Evolutionary conservation across 2,329 filamentous ascomycete genomes (phyloP), one percentile per base, ranked within the genome.

Genomic region (Xylariaceae sp.): DNA sequence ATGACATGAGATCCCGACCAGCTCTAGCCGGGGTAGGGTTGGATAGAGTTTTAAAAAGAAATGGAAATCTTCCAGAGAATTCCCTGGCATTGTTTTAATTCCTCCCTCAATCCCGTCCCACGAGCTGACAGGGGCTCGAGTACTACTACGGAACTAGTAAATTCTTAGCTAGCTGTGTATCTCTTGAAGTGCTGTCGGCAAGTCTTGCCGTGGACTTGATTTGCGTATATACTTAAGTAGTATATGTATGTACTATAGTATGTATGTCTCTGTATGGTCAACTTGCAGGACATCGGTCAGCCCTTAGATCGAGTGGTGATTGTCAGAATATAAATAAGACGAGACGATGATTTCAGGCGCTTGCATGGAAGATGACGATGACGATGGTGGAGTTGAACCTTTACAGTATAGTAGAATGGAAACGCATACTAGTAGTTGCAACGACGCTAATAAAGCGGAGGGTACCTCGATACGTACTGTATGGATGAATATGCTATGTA

Each of bases 31-130:
- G 49, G 48, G 50, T 59, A 55, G 57, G 54, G 51, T 54, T 53
- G 54, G 62, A 56, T 59, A 51, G 55, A 56, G 54, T 51, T 60
- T 60, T 59, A 60, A 59, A 61, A 55, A 54, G 50, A 59, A 60
- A 62, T 61, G 47, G 60, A 62, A 64, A 62, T 59, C 62, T 62
- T 62, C 62, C 60, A 64, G 57, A 62, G 55, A 56, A 56, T 61
- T 62, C 57, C 57, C 53, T 62, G 51, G 47, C 49, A 40, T 54
- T 23, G 59, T 50, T 60, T 57, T 43, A 44, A 57, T 57, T 46
- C 29, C 48, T 50, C 26, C 53, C 50, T n/a, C 43, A 47, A 57
- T 51, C 51, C 53, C 56, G 59, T 54, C 56, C 48, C 46, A 49
- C 48, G 49, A 44, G 40, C 53, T 42, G 48, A 21, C 20, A 37